Base-by-base conservation (phyloP, 495 filamentous ascomycete species). In the Monascus purpureus region DNA sequence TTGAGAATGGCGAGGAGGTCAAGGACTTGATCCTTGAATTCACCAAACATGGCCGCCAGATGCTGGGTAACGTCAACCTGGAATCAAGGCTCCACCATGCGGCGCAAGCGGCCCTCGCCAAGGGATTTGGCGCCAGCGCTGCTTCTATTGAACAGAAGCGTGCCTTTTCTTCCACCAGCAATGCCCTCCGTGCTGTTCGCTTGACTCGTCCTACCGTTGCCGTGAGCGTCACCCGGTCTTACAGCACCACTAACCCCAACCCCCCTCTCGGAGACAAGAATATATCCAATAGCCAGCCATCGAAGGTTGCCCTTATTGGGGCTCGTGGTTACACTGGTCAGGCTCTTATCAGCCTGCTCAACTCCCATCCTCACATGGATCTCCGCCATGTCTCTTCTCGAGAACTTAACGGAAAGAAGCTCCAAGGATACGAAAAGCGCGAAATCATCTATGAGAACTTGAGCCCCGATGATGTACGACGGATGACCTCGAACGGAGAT, bases 301-400 rank as follows among this genome's bases (percentile, higher is more conserved):
- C 86, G 19, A 79, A 76, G 46, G 77, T 97, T 22, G 90, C 84
- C 25, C 70, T 97, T 23, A 94, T 97, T 31, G 90, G 90, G 26
- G 90, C 90, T 33, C 81, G 90, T 51, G 90, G 90, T 17, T 97
- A 93, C 52, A 97, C 90, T 13, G 90, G 90, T 20, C 82, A 93
- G 63, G 86, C 84, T 35, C 66, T 97, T 29, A 92, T 97, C 52
- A 77, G 69, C 41, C 68, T 97, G 17, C 73, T 97, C 34, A 90
- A 93, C 53, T 55, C 72, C 4, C 90, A 97, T 57, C 87, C 87
- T n/a, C 73, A 88, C 61, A 79, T 95, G 67, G 88, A 96, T 37
- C 75, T 97, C 22, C 72, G 76, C 29, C 82, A 94, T 51, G 90
- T 97, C 34, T 94, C 87, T 9, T 95, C 88, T 12, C 82, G 90